Conservation (phyloP, 805 yeast species). For the Wickerhamiella brachini region DNA sequence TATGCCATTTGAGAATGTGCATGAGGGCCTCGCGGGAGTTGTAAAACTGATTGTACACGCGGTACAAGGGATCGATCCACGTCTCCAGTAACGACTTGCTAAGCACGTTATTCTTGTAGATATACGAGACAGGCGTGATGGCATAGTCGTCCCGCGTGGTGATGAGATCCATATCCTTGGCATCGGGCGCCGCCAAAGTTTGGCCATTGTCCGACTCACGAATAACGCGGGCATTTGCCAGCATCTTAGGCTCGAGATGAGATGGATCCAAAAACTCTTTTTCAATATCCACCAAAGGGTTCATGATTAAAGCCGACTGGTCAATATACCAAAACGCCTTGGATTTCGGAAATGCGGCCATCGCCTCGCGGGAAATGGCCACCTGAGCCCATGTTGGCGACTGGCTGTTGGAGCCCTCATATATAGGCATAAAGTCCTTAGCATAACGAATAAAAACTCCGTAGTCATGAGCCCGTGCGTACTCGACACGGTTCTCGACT, state of each 20-base stretch:
- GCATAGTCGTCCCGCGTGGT: slow-evolving; percentile 56
- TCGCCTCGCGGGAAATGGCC: slow-evolving; percentile 66
- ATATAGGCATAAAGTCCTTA: slow-evolving; percentile 47
- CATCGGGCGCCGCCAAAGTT: slow-evolving; percentile 48
- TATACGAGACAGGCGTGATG: slow-evolving; percentile 54
- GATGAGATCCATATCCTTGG: slow-evolving; percentile 43
- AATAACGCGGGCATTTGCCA: slow-evolving; percentile 58
- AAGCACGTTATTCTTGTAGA: slow-evolving; percentile 51
- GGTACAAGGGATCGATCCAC: slow-evolving; percentile 62
- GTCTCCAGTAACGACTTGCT: slow-evolving; percentile 63
- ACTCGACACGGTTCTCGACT: slow-evolving; percentile 79
- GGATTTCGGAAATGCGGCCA: slow-evolving; percentile 85
- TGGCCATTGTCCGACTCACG: slow-evolving; percentile 26
- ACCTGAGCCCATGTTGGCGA: slow-evolving; percentile 47
- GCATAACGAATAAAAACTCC: slow-evolving; percentile 77
- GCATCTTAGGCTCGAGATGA: slow-evolving; percentile 48
- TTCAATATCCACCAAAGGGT: slow-evolving; percentile 45
- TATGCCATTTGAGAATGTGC: slow-evolving; percentile 95
- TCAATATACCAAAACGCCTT: slow-evolving; percentile 84
- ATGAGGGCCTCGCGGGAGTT: slow-evolving; percentile 45
- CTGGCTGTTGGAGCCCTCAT: slow-evolving; percentile 14
- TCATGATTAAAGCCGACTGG: slow-evolving; percentile 57
- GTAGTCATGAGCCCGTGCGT: slow-evolving; percentile 66
- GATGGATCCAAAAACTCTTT: slow-evolving; percentile 46
- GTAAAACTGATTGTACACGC: slow-evolving; percentile 48